A percentile compares a stretch with the other conserved stretches of the same genome.
Evolutionary conservation across 441 rosid species (phyloP).

Genomic region (Omphalea diandra): DNA sequence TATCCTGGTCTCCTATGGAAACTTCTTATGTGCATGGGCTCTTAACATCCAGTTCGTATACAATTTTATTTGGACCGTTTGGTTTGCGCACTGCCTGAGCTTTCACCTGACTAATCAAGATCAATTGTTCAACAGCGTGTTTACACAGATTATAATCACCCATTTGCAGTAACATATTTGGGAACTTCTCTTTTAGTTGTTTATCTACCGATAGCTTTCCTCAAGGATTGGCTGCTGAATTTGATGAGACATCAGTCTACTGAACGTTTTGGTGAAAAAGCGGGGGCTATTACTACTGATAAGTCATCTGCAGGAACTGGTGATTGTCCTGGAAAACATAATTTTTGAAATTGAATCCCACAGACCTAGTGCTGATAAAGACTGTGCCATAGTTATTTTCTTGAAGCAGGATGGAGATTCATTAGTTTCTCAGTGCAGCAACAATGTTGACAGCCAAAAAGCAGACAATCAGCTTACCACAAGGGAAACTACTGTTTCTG

Average conservation of each 20-base stretch:
- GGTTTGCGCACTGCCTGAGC: neutral
- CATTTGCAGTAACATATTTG: slow-evolving; percentile 12
- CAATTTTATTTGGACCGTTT: too few species aligned
- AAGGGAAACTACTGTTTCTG: slow-evolving; percentile 24
- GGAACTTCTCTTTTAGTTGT: slow-evolving; percentile 42
- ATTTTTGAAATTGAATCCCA: slow-evolving; percentile 21
- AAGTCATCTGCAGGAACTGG: neutral
- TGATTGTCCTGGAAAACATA: too few species aligned
- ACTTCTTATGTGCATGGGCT: too few species aligned
- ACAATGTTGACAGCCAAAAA: slow-evolving; percentile 1
- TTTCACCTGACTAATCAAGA: neutral
- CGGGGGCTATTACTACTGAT: neutral
- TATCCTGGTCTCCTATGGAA: too few species aligned
- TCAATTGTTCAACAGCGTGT: slow-evolving; percentile 34
- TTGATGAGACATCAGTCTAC: slow-evolving; percentile 5
- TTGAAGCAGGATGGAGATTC: slow-evolving; percentile 24
- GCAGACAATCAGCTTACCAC: slow-evolving; percentile 14
- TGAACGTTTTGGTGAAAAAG: slow-evolving; percentile 3
- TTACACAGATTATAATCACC: slow-evolving; percentile 8
- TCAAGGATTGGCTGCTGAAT: slow-evolving; percentile 37
- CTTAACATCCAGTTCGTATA: too few species aligned
- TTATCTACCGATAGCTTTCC: slow-evolving; percentile 48
- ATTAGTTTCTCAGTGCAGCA: slow-evolving; percentile 1
- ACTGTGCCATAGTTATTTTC: slow-evolving; percentile 18
- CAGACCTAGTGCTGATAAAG: slow-evolving; percentile 1